Base-by-base conservation (phyloP, 805 yeast species). In the Ogataea kodamae region DNA sequence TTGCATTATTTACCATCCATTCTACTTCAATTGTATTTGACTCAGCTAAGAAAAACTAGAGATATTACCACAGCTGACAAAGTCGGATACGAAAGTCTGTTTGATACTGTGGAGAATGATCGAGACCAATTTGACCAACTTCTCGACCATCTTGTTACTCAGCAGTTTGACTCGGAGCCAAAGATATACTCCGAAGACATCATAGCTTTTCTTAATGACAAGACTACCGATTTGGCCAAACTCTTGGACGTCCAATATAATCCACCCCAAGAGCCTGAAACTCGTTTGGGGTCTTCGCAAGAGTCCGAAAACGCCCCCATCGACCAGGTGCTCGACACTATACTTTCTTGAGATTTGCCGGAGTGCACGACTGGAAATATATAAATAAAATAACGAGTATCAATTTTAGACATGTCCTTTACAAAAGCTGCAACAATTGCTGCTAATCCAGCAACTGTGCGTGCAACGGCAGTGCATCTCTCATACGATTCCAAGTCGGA, bases 371-470 rank as follows among this genome's bases (percentile, higher is more conserved):
- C 37, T n/a, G n/a, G n/a, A n/a, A n/a, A n/a, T n/a, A n/a, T n/a
- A n/a, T n/a, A n/a, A n/a, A n/a, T n/a, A n/a, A n/a, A n/a, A n/a
- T n/a, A n/a, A n/a, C n/a, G n/a, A n/a, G n/a, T n/a, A n/a, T n/a
- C n/a, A n/a, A n/a, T 25, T 21, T 14, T 20, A 26, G 29, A 16
- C 2, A 46, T 42, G 23, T 46, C 57, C 27, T 46, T 56, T 22
- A 34, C 25, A 9, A 41, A 39, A 12, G 39, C 50, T 5, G 44
- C 36, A 13, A 61, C 67, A 6, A 70, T 74, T 59, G 85, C 95
- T 2, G 88, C 97, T 2, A 79, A 79, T 45, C 97, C 97, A 1
- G 46, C 75, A 15, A 88, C 98, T 2, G 57, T 68, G 28, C 72
- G 89, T 46, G 94, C 80, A 12, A 75, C 70, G 33, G 66, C 82